A percentile compares a stretch with the other conserved stretches of the same genome.
Evolutionary conservation across 2,329 filamentous ascomycete genomes (phyloP).

Genomic region (Juglanconis sp.): DNA sequence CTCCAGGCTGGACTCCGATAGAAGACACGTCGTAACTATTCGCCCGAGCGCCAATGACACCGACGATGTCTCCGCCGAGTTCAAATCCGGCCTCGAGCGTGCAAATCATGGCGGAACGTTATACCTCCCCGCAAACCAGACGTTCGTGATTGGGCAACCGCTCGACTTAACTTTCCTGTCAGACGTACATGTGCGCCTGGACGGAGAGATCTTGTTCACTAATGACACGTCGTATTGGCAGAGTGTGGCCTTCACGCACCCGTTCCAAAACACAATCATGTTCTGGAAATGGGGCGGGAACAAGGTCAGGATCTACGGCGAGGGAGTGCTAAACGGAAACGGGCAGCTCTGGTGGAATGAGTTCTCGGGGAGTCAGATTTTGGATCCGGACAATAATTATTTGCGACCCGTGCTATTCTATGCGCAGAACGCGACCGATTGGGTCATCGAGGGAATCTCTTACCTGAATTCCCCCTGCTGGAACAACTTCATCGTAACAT

Average conservation of each 20-base stretch:
- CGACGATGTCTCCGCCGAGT: conserved; percentile 55
- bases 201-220: conserved; percentile 52
- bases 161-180: conserved; percentile 57
- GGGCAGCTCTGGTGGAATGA: conserved; percentile 42
- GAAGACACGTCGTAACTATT: conserved; percentile 41
- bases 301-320: conserved; percentile 58
- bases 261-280: conserved; percentile 51
- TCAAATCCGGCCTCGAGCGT: conserved; percentile 49
- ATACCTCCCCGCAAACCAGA: conserved; percentile 49
- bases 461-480: conserved; percentile 61
- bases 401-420: conserved; percentile 59
- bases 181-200: conserved; percentile 55
- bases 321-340: conserved; percentile 54
- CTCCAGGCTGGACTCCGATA: conserved; percentile 7
- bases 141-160: conserved; percentile 56
- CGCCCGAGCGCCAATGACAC: conserved; percentile 49
- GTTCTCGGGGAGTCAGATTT: conserved; percentile 29
- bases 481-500: conserved; percentile 61
- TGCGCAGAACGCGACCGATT: conserved; percentile 57
- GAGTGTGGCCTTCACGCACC: conserved; percentile 36
- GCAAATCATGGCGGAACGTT: conserved; percentile 59
- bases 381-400: conserved; percentile 52
- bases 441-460: conserved; percentile 55
- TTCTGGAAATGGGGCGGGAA: conserved; percentile 64
- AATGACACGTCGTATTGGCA: conserved; percentile 44